Evolutionary conservation across 306 rosid species (phyloP).

Genomic region (Ormosia semicastrata): DNA sequence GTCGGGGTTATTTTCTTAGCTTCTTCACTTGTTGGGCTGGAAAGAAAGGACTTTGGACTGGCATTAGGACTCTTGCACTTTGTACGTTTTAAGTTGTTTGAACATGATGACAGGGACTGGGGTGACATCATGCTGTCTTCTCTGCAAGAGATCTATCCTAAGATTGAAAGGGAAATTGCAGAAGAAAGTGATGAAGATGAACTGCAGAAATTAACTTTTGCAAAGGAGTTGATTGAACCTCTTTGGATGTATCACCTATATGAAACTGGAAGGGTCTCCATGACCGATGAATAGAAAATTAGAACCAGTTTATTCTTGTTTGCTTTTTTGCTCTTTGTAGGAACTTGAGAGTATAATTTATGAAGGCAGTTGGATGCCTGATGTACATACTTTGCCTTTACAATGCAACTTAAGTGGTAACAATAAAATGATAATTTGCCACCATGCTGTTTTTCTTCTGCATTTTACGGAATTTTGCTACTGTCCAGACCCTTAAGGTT

Average conservation of each 20-base stretch:
- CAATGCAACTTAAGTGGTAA: not conserved
- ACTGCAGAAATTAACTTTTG: slow-evolving; percentile 40
- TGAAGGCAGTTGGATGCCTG: not conserved
- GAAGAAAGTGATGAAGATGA: slow-evolving; percentile 54
- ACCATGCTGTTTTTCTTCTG: not conserved
- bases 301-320: not conserved
- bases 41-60: slow-evolving; percentile 52
- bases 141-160: slow-evolving; percentile 65
- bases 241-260: slow-evolving; percentile 79
- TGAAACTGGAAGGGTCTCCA: slow-evolving; percentile 68
- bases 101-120: slow-evolving; percentile 61
- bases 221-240: slow-evolving; percentile 73
- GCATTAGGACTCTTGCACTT: slow-evolving; percentile 71
- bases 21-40: slow-evolving; percentile 59
- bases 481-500: not conserved
- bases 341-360: not conserved
- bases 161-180: slow-evolving; percentile 56
- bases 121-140: slow-evolving; percentile 67
- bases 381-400: slow-evolving; percentile 26
- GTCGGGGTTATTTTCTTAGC: slow-evolving; percentile 64
- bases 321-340: not conserved
- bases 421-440: not conserved
- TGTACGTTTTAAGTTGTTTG: slow-evolving; percentile 58
- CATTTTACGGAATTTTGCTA: not conserved
- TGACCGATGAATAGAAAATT: slow-evolving; percentile 48